A percentile compares a stretch with the other conserved stretches of the same genome.
phyloP scores from a whole-genome alignment of 352 stramenopile species.

The Phytopythium chamaehyphon region DNA sequence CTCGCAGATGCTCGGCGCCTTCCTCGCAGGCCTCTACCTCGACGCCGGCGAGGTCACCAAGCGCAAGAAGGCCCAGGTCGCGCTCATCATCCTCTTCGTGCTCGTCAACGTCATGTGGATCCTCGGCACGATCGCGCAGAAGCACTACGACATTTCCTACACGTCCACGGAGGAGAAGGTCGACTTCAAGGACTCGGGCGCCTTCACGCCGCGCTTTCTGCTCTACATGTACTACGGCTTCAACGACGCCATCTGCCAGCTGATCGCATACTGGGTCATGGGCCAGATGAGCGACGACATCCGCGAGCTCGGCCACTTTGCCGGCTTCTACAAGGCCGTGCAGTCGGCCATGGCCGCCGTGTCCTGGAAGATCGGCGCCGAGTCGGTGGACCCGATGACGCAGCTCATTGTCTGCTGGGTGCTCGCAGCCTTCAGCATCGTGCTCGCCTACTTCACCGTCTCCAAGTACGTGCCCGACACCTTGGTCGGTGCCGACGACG shows the following conservation, averaged over 20 bases:
- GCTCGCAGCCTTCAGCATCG: slow-evolving; percentile 8
- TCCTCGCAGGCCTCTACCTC: slow-evolving; percentile 11
- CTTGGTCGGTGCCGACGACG: background rate
- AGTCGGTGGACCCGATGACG: slow-evolving; percentile 10
- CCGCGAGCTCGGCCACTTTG: slow-evolving; percentile 35
- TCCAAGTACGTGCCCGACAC: slow-evolving; percentile 1
- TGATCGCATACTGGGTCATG: slow-evolving; percentile 82
- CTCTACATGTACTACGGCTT: slow-evolving; percentile 73
- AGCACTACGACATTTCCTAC: slow-evolving; percentile 3
- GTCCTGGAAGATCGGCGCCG: slow-evolving; percentile 33
- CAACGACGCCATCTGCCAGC: slow-evolving; percentile 69
- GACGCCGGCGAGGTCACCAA: background rate
- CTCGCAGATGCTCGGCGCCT: slow-evolving; percentile 37
- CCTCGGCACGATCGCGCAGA: slow-evolving; percentile 13
- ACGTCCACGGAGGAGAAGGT: slow-evolving; percentile 15
- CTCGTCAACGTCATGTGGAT: slow-evolving; percentile 37
- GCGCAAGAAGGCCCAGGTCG: background rate
- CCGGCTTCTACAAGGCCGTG: slow-evolving; percentile 68
- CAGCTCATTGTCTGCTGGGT: slow-evolving; percentile 38
- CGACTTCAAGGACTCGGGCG: slow-evolving; percentile 22
- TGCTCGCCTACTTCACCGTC: slow-evolving; percentile 1
- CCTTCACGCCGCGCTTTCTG: slow-evolving; percentile 27
- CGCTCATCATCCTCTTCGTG: slow-evolving; percentile 9
- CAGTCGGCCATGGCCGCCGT: slow-evolving; percentile 36
- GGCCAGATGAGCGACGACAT: slow-evolving; percentile 35